Evolutionary conservation across 1,139 yeast species (phyloP), one percentile per base, ranked within the genome.

Genomic region (Lodderomyces beijingensis): DNA sequence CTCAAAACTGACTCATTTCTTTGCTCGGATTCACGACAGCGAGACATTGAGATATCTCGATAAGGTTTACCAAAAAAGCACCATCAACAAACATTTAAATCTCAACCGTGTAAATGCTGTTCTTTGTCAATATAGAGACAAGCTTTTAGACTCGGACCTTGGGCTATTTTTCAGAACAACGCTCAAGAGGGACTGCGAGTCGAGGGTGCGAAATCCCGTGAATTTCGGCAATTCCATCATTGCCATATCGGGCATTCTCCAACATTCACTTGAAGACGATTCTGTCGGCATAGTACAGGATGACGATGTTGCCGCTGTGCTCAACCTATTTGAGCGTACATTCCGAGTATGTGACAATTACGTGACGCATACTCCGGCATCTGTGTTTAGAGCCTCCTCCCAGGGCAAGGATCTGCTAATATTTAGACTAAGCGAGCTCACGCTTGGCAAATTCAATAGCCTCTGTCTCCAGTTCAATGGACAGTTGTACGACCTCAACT

Each of bases 231-330:
- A 80, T 49, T 74, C 85, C 0, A 73, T 79, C n/a, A 70, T 80
- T 29, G 66, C 84, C 1, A 52, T 80, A 9, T 59, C 85, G 3
- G 67, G 79, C 35, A 59, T 80, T 36, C 59, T 79, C 22, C 62
- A 74, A n/a, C 76, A 70, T 45, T 77, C 88, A 0, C 64, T 74
- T 18, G 77, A 73, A 38, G 87, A 81, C 50, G 88, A 80, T 43
- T 75, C 74, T 36, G 69, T 61, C 34, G 70, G 74, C 24, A 60
- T 70, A 6, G 72, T 79, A 2, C 67, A 71, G 10, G 68, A 70
- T 14, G 63, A 71, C 14, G 63, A 65, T 20, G 67, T 82, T 14
- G 68, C 82, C 7, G 82, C 77, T 32, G 70, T 75, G 2, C 54
- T 82, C 37, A 77, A 76, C 28, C 53, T 74, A 11, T 56, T 81